Evolutionary conservation across 2,329 filamentous ascomycete genomes (phyloP).

Genomic region (Xylariaceae sp.): DNA sequence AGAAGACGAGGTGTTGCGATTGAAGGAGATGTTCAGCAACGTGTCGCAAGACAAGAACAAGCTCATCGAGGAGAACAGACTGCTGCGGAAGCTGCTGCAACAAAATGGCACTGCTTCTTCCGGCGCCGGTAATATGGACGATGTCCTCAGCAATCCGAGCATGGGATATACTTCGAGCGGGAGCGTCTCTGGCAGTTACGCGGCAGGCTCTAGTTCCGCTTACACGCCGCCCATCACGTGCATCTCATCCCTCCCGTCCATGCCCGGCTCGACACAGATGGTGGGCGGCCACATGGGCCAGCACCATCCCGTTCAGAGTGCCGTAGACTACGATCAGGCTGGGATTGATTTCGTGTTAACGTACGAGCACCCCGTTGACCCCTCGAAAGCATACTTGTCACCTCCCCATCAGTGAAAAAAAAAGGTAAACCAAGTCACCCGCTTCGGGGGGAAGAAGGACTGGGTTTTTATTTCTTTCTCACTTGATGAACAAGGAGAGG

Average conservation of each 20-base stretch:
- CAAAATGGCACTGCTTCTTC: conserved; percentile 46
- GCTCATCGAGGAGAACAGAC: conserved; percentile 71
- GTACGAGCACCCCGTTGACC: conserved; percentile 58
- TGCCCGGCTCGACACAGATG: conserved; percentile 32
- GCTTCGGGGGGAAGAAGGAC: conserved; percentile 21
- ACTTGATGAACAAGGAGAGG: conserved; percentile 21
- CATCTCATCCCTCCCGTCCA: conserved; percentile 39
- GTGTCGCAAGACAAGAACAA: conserved; percentile 70
- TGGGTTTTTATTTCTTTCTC: conserved; percentile 22
- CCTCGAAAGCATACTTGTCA: conserved; percentile 60
- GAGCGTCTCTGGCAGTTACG: conserved; percentile 60
- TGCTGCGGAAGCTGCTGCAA: conserved; percentile 55
- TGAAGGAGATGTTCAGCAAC: conserved; percentile 78
- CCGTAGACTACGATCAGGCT: conserved; percentile 70
- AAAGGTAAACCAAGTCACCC: conserved; percentile 22
- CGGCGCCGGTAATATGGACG: conserved; percentile 34
- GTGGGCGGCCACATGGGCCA: conserved; percentile 31
- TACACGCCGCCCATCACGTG: conserved; percentile 46
- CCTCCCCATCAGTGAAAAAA: conserved; percentile 51
- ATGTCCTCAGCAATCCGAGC: conserved; percentile 42
- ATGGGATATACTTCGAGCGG: conserved; percentile 46
- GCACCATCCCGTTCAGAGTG: conserved; percentile 32
- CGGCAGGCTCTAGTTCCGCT: conserved; percentile 39
- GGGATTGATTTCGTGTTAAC: conserved; percentile 88
- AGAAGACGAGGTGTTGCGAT: conserved; percentile 81